Base-by-base conservation (phyloP, 1,139 yeast genomes). In the Scheffersomyces cryptocercus region DNA sequence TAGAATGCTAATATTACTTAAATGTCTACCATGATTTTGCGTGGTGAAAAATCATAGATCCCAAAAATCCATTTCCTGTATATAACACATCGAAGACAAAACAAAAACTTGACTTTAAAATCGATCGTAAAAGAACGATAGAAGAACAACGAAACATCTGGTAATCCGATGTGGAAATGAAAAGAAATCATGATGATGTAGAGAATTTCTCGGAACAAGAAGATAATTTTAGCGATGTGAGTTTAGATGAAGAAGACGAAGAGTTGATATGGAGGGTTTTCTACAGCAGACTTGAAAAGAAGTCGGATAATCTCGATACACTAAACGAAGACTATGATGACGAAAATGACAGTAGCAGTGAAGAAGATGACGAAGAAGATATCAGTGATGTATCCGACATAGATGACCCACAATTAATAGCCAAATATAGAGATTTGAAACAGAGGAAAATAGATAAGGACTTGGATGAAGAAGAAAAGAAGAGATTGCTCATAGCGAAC, bases 401-500 rank as follows among this genome's bases (percentile, higher is more conserved):
- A 5, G 76, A 67, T 13, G 78, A 73, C 47, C 55, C 57, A 2
- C 73, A 64, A 28, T 57, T 74, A 9, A 68, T 70, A 14, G 57
- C 56, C 10, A 60, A 60, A 42, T 74, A 70, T 48, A 53, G 51
- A 16, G 58, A 58, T 9, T 53, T 74, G 24, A 65, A 59, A 39
- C 38, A 52, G 6, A 46, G 46, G 12, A 53, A 50, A n/a, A 53
- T 62, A 2, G 66, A 63, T 39, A 52, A 53, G 36, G 46, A 57
- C 31, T 52, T 70, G 36, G 49, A 54, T 8, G 75, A 73, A 38
- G 77, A 72, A 47, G 91, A 85, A 41, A 75, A 80, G 48, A 77
- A 82, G 60, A 77, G 87, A 50, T 58, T 90, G 26, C 67, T 91
- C 49, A 77, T 90, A 49, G 81, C 88, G 16, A 81, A 83, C 51